These are phyloP conservation scores for Stemphylium beticola DNA, from an alignment of 2,329 filamentous ascomycete genomes.

Conservation along the genomic window DNA sequence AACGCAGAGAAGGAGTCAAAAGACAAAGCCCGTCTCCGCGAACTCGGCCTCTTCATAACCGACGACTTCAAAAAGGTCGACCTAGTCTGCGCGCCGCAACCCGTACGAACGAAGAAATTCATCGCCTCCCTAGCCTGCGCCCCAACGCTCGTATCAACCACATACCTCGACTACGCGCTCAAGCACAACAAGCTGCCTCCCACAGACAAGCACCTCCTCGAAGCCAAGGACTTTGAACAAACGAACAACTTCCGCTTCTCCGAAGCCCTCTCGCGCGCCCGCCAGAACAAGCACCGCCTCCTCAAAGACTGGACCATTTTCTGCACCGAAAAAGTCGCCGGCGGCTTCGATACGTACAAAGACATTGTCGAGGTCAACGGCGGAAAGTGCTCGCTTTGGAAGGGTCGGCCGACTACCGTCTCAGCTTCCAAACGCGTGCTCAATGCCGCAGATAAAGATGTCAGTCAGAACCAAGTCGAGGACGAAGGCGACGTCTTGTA, in stretches of 20 bases:
- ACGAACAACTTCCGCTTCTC: constrained; percentile 72
- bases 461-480: constrained; percentile 68
- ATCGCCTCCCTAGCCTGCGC: constrained; percentile 84
- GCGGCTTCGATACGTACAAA: constrained; percentile 83
- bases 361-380: constrained; percentile 89
- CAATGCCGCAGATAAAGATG: constrained; percentile 33
- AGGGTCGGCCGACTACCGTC: constrained; percentile 72
- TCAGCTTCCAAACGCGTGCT: constrained; percentile 53
- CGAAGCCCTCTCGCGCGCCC: constrained; percentile 72
- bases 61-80: constrained; percentile 78
- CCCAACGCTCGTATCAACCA: constrained; percentile 75
- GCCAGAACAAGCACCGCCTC: constrained; percentile 76
- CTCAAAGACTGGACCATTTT: constrained; percentile 80
- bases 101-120: constrained; percentile 93
- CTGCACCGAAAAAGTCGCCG: constrained; percentile 79
- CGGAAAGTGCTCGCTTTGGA: constrained; percentile 79
- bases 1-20: constrained; percentile 75
- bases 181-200: constrained; percentile 70
- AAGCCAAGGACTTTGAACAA: constrained; percentile 75
- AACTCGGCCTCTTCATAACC: constrained; percentile 81
- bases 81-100: constrained; percentile 83
- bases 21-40: constrained; percentile 81
- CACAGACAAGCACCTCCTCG: constrained; percentile 69
- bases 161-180: constrained; percentile 80
- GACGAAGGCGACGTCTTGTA: constrained; percentile 67